Base-by-base conservation (phyloP, 176 grass and related monocot species). In the Bolboschoenus planiculmis region DNA sequence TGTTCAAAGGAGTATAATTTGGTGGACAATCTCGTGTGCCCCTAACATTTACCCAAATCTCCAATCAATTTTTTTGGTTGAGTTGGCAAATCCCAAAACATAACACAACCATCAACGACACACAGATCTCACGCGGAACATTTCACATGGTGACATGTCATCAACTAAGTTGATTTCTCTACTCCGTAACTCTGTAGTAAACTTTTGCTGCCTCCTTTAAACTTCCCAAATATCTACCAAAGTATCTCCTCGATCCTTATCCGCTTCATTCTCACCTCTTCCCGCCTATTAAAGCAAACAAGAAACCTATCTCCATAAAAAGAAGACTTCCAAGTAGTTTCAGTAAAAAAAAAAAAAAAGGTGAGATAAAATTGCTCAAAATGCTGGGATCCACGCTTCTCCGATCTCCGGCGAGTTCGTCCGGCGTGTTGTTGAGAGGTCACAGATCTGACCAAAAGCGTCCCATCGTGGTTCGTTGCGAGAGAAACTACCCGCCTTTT, bases 401-500 rank as follows among this genome's bases (percentile, higher is more conserved):
- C 26, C 65, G 78, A 56, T 84, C 85, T 47, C 56, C 85, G 0
- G 26, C 88, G 35, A 30, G 65, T 23, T n/a, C 86, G 20, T 44
- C 80, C 30, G 21, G 67, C 24, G 53, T 40, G 35, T 3, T 81
- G 20, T 24, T 24, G 18, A 56, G 46, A 54, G 85, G 68, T 18
- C 10, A 14, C 14, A 50, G 56, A 64, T 44, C 39, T 47, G 56
- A 16, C 34, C 44, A 85, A 29, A 71, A 31, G 39, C 59, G 82
- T 30, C 55, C 46, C 21, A 40, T 26, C 29, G 71, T 42, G 79
- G 89, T 68, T 14, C 86, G 87, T 59, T 80, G 81, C 33, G 87
- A 79, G 82, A 84, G 96, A 85, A 88, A 88, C 78, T 81, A 91
- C 61, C 85, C 77, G 78, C 89, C 92, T 20, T 88, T 98, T 85